phyloP scores from a whole-genome alignment of 495 filamentous ascomycete genomes.

The Pseudoneurospora amorphoporcata region DNA sequence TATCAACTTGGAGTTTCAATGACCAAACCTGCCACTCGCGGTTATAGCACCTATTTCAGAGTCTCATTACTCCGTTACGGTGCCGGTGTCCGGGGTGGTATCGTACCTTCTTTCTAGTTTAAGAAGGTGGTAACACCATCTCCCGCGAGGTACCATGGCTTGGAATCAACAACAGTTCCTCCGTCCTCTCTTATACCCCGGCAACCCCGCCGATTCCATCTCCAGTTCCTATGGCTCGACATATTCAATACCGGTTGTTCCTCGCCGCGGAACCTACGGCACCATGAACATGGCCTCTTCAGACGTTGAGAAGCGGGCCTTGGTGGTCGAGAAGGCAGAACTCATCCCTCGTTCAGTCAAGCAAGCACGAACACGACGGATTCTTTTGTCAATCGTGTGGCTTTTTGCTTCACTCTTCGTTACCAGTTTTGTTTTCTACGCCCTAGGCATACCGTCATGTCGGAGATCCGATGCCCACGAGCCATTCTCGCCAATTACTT shows the following conservation, averaged over 20 bases:
- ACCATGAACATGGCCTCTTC: constrained; percentile 3
- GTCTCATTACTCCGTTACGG: neutral
- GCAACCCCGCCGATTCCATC: neutral
- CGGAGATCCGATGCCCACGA: neutral
- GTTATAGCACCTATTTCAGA: neutral
- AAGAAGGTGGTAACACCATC: neutral
- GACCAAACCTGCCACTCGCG: neutral
- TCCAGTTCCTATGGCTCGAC: neutral
- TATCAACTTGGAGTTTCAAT: neutral
- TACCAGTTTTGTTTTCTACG: neutral
- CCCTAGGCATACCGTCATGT: neutral
- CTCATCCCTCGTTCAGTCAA: neutral
- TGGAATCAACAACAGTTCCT: neutral
- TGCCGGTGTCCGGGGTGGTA: neutral
- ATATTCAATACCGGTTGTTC: neutral
- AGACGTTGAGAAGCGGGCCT: constrained; percentile 8
- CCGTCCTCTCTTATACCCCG: neutral
- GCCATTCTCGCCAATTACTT: neutral
- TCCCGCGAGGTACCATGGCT: neutral
- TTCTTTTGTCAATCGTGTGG: neutral
- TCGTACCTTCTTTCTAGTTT: neutral
- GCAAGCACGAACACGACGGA: neutral
- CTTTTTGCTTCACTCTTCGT: neutral
- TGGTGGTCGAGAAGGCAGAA: neutral
- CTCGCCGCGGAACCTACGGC: neutral